These are phyloP conservation scores for Chrysanthemum makinoi DNA, from an alignment of 129 eudicot species.

Conservation along the genomic window DNA sequence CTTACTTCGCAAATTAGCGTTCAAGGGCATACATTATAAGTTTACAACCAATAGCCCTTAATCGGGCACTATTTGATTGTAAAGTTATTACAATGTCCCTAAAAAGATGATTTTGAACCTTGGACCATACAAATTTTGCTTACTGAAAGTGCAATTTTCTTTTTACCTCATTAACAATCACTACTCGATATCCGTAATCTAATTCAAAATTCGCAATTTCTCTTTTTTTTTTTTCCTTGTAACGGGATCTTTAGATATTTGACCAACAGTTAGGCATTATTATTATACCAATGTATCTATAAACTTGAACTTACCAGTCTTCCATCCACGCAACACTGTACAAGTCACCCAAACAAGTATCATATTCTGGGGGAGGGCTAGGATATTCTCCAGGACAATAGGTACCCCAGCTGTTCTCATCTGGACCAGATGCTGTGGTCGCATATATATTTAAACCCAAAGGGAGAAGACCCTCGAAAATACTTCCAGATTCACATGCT, in stretches of 20 bases:
- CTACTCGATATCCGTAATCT: background rate
- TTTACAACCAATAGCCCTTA: too few species aligned
- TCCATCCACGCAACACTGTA: conserved; percentile 99
- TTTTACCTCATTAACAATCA: background rate
- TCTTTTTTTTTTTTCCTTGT: background rate
- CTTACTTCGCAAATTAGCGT: too few species aligned
- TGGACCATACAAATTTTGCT: too few species aligned
- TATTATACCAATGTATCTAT: background rate
- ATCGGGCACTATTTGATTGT: too few species aligned
- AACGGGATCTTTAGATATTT: background rate
- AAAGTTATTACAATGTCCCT: too few species aligned
- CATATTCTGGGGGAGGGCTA: conserved; percentile 81
- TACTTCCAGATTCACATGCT: conserved; percentile 98
- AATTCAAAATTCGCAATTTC: background rate
- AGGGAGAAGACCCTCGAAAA: conserved; percentile 89
- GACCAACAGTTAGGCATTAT: background rate
- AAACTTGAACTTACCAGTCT: conserved; percentile 56
- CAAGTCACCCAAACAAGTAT: conserved; percentile 95
- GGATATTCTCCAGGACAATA: conserved; percentile 88
- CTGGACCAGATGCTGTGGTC: conserved; percentile 85
- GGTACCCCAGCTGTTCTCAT: conserved; percentile 95
- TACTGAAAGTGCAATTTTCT: too few species aligned
- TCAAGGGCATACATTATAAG: too few species aligned
- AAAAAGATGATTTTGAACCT: too few species aligned
- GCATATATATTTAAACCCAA: conserved; percentile 86